Percentiles rank a stretch among this genome's conserved stretches.
Evolutionary conservation across 768 basidiomycete species (phyloP).

Genomic region (Tremella fuciformis): DNA sequence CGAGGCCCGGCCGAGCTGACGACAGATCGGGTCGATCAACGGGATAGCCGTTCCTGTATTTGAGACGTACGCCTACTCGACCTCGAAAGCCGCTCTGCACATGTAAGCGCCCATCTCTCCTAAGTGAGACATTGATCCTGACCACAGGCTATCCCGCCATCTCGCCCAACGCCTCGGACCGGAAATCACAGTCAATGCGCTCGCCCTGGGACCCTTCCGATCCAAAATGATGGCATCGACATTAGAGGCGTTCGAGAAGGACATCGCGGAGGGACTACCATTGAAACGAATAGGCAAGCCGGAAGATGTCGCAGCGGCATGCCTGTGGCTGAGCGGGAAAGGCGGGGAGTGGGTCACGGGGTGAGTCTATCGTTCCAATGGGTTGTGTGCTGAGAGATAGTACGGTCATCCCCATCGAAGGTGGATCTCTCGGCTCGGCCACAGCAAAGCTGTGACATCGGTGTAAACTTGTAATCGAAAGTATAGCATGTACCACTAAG

Average conservation of each 20-base stretch:
- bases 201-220: constrained; percentile 60
- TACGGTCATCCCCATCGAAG: constrained; percentile 64
- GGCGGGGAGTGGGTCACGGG: constrained; percentile 65
- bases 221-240: constrained; percentile 61
- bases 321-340: constrained; percentile 62
- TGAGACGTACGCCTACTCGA: constrained; percentile 66
- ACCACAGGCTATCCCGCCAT: constrained; percentile 60
- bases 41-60: constrained; percentile 58
- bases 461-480: neutral
- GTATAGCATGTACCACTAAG: neutral
- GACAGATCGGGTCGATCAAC: constrained; percentile 65
- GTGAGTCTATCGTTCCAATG: constrained; percentile 26
- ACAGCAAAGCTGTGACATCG: constrained; percentile 33
- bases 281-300: constrained; percentile 61
- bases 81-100: constrained; percentile 58
- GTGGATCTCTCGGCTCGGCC: constrained; percentile 57
- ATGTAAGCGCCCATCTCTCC: constrained; percentile 30
- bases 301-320: constrained; percentile 66
- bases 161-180: constrained; percentile 63
- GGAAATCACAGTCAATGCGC: constrained; percentile 63
- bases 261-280: constrained; percentile 56
- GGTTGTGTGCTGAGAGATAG: constrained; percentile 29
- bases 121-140: constrained; percentile 52
- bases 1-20: neutral
- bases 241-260: constrained; percentile 56